Percentiles rank a stretch among this genome's conserved stretches.
phyloP scores from a whole-genome alignment of 1,284 basidiomycete species.

The Trametes polyzona region DNA sequence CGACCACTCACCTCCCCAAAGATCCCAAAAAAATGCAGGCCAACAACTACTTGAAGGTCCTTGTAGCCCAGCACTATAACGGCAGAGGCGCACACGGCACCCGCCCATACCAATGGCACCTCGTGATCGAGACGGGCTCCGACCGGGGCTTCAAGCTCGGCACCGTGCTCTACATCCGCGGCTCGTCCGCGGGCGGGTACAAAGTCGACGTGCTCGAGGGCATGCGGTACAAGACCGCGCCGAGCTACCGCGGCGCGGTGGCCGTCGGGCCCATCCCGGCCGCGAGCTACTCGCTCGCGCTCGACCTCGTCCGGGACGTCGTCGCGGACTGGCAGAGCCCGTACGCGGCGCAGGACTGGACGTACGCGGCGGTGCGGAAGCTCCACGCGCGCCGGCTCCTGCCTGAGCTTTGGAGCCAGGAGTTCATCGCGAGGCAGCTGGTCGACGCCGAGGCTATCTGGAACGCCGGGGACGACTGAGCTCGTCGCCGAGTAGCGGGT shows the following conservation, averaged over 20 bases:
- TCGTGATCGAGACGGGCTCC: slow-evolving; percentile 11
- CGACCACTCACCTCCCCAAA: not conserved
- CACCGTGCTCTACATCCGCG: slow-evolving; percentile 14
- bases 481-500: not conserved
- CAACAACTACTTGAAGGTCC: not conserved
- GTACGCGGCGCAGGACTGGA: slow-evolving; percentile 14
- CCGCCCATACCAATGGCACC: slow-evolving; percentile 13
- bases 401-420: not conserved
- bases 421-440: not conserved
- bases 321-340: not conserved
- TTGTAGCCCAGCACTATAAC: slow-evolving; percentile 17
- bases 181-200: slow-evolving; percentile 3
- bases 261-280: slow-evolving; percentile 7
- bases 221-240: not conserved
- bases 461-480: slow-evolving; percentile 12
- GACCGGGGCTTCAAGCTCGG: slow-evolving; percentile 3
- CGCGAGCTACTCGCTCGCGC: not conserved
- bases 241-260: slow-evolving; percentile 13
- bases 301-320: not conserved
- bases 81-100: slow-evolving; percentile 1
- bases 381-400: slow-evolving; percentile 9
- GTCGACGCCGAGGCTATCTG: not conserved
- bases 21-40: not conserved
- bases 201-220: not conserved
- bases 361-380: slow-evolving; percentile 15